Base-by-base conservation (phyloP, 495 filamentous ascomycete genomes). In the Parathielavia appendiculata region DNA sequence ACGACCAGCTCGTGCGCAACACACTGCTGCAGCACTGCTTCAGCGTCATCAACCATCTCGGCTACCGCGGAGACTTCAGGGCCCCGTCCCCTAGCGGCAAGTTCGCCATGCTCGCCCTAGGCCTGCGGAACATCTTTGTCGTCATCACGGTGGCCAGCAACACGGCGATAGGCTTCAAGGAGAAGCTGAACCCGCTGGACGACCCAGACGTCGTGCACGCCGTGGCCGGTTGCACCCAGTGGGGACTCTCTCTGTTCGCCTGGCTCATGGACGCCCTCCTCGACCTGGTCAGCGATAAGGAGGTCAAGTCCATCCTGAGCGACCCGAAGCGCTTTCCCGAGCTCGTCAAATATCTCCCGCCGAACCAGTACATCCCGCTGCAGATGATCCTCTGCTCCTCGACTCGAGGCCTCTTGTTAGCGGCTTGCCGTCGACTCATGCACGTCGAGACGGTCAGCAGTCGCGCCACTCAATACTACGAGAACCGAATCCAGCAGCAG, bases 341-440 rank as follows among this genome's bases (percentile, higher is more conserved):
- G 49, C 66, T 82, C 57, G 68, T 75, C 30, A 54, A 38, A 13
- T 76, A 79, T 49, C 66, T 83, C 23, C 71, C 70, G 11, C 56
- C 68, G 11, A 72, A 73, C 30, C 76, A 76, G 44, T 73, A 80
- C 35, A 70, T 89, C 14, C 75, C 85, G 23, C 76, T 95, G 23
- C 75, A 89, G 58, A 74, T 91, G 48, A 73, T 91, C 48, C 80
- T 92, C 22, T 86, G 85, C 57, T 89, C 86, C 51, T 83, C 87
- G 61, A 85, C 87, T 14, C 83, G 90, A 12, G 80, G 83, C 45
- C 86, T 91, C 62, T 74, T 92, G 51, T 80, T 79, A 17, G 84
- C 84, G 41, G 78, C 83, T 55, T 89, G 85, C 69, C 86, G 83
- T 49, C 81, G 81, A 32, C 78, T 91, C 34, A 20, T 54, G 9